These are phyloP conservation scores for Cyberlindnera saturnus DNA, from an alignment of 805 yeast genomes.

Conservation along the genomic window DNA sequence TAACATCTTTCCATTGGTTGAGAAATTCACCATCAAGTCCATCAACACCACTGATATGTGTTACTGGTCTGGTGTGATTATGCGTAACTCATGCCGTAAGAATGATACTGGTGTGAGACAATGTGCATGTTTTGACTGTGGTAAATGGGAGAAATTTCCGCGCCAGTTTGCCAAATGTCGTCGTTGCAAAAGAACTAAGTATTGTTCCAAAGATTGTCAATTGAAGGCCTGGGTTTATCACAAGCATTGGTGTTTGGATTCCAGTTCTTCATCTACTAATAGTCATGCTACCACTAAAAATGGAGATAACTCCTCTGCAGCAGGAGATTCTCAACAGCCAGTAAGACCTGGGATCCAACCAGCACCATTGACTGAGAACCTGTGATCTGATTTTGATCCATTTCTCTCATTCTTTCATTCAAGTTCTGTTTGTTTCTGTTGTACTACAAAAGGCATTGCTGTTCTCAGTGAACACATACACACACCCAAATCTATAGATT, in stretches of 20 bases:
- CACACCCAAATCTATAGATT: not conserved
- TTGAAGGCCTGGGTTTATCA: constrained; percentile 88
- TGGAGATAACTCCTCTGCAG: constrained; percentile 1
- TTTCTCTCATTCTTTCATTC: too few relatives aligned
- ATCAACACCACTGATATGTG: constrained; percentile 71
- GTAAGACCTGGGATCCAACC: not conserved
- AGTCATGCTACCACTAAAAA: not conserved
- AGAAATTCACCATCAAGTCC: constrained; percentile 70
- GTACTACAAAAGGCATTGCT: not conserved
- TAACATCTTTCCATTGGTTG: constrained; percentile 87
- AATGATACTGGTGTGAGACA: constrained; percentile 90
- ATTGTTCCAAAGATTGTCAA: constrained; percentile 91
- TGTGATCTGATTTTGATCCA: not conserved
- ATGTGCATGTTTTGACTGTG: constrained; percentile 91
- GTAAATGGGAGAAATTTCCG: constrained; percentile 88
- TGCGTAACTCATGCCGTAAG: constrained; percentile 91
- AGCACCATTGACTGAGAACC: not conserved
- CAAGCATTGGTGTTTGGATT: constrained; percentile 78
- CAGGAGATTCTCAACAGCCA: not conserved
- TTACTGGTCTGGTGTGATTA: constrained; percentile 97
- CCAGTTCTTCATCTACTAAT: constrained; percentile 8
- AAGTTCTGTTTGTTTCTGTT: too few relatives aligned
- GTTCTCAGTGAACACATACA: not conserved
- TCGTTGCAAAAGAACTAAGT: constrained; percentile 89
- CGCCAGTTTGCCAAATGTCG: constrained; percentile 93